Evolutionary conservation across 2,329 filamentous ascomycete genomes (phyloP), one percentile per base, ranked within the genome.

Genomic region (Ceratocystis albifundus): DNA sequence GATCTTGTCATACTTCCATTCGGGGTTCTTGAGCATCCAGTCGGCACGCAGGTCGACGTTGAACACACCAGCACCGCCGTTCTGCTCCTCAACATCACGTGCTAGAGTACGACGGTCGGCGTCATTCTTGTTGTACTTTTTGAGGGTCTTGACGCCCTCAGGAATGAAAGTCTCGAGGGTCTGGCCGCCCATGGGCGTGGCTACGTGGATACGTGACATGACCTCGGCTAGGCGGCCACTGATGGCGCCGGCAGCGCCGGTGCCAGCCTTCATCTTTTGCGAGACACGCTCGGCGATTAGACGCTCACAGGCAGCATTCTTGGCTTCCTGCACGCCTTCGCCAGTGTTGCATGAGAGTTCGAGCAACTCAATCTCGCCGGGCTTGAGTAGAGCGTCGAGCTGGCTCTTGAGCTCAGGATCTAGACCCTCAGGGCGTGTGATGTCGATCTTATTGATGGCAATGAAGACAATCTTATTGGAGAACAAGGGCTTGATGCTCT

Each of bases 381-480:
- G 84, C 77, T 94, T 94, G 68, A 94, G 80, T 70, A 99, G 83
- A 30, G 84, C 79, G 74, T 96, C 85, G 53, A 99, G 79, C 73
- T 93, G 83, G 66, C 85, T 84, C 74, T 93, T 88, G 28, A 87
- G 85, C 71, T 89, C 89, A 5, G 84, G 78, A 70, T 94, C 88
- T 46, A 99, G 79, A 73, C 97, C 91, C 73, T 96, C 90, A 1
- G 92, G 91, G 68, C 86, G 84, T 74, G 88, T 85, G 68, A 97
- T 84, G 76, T 99, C 94, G 71, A 96, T 96, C 82, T 99, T 99
- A 86, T 99, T 99, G 78, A 97, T 83, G 67, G 97, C 90, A 67
- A 99, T 83, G 75, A 96, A 97, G 57, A 97, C 93, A 62, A 97
- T 83, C 80, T 97, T 97, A 80, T 97, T 96, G 65, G 91, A 87